These are phyloP conservation scores for Asterochloris sp. DNA, from an alignment of 139 green algal genomes.

Conservation along the genomic window DNA sequence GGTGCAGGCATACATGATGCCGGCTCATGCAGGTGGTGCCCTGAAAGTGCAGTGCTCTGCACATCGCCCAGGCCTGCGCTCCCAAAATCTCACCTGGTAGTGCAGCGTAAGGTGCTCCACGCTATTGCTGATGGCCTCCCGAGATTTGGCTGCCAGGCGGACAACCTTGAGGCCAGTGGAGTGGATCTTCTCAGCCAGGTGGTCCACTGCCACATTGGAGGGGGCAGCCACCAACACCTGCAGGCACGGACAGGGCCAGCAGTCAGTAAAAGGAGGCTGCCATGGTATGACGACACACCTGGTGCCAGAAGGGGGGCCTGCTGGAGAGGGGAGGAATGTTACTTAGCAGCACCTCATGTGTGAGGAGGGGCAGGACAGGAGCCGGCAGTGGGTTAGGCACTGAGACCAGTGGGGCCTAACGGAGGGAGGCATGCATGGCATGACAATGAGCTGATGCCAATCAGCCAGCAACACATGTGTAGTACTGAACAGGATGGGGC, in stretches of 20 bases:
- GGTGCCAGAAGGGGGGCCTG: background rate
- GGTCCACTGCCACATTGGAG: constrained; percentile 97
- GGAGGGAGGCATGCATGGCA: too few relatives aligned
- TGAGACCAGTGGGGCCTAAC: too few relatives aligned
- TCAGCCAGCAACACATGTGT: too few relatives aligned
- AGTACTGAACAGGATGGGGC: too few relatives aligned
- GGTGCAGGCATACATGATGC: background rate
- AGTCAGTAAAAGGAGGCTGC: background rate
- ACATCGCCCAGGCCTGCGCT: background rate
- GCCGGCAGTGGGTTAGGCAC: too few relatives aligned
- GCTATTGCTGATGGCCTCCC: constrained; percentile 76
- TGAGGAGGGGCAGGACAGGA: background rate
- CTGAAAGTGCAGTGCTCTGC: background rate
- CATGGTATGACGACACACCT: background rate
- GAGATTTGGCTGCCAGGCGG: constrained; percentile 82
- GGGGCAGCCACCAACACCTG: constrained; percentile 93
- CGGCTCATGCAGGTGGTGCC: background rate
- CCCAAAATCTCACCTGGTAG: constrained; percentile 65
- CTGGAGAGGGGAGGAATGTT: background rate
- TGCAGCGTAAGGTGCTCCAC: constrained; percentile 97
- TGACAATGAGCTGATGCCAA: too few relatives aligned
- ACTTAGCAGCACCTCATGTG: background rate
- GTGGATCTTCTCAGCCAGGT: constrained; percentile 92
- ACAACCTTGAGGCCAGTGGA: constrained; percentile 93
- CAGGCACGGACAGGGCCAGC: background rate